Base-by-base conservation (phyloP, 2,329 filamentous ascomycete genomes). In the Colletotrichum gloeosporioides region DNA sequence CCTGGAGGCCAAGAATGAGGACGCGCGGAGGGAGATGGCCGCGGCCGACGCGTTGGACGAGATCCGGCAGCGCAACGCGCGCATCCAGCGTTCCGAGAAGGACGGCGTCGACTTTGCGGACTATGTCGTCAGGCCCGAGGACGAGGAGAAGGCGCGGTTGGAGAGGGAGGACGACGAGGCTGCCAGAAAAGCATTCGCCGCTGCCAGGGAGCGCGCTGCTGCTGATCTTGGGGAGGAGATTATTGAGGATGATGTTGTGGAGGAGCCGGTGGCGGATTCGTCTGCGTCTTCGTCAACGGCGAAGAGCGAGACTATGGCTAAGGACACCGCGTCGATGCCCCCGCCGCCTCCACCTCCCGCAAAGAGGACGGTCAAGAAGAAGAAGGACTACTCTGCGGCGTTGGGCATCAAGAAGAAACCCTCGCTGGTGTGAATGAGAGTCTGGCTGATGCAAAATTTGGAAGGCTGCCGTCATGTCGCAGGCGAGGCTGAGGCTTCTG, bases 31-130 rank as follows among this genome's bases (percentile, higher is more conserved):
- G 55, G 97, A 99, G 85, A 99, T 99, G 96, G 95, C 95, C 22
- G 95, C 98, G 61, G 97, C 97, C 3, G 97, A 99, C 87, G 96
- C 96, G 9, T 87, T 99, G 71, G 97, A 99, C 84, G 96, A 98
- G 86, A 98, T 99, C 73, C 90, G 96, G 72, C 96, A 95, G 69
- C 89, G 96, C 78, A 99, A 99, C 86, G 97, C 97, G 9, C 90
- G 96, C 78, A 92, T 97, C 66, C 95, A 98, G 84, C 90, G 94
- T 78, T 94, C 93, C 10, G 91, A 92, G 72, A 92, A 92, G 81
- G 93, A 95, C 76, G 92, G 92, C 4, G 88, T 92, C 5, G 92
- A 93, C 73, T 91, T 92, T 25, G 83, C 82, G 32, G 89, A 91
- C 8, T 88, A 89, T 5, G 87, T 92, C 2, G 87, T 89, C 70